Percentiles rank a stretch among this genome's conserved stretches.
Conservation (phyloP, 2,329 filamentous ascomycete species). For the Epichloe uncinata region DNA sequence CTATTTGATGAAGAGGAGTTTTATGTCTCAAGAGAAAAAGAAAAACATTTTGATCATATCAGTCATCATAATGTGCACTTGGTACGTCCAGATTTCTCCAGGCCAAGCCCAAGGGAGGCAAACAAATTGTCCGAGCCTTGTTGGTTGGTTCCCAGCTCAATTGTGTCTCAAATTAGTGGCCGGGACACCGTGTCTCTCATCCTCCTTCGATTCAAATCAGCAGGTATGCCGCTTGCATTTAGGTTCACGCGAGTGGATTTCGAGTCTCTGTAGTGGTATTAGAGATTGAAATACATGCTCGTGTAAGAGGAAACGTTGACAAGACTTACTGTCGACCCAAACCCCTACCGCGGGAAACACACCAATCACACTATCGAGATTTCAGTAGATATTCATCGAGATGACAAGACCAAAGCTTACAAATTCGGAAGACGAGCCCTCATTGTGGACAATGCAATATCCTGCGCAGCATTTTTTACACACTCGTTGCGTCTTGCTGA, state of each 20-base stretch:
- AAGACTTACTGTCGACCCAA: constrained; percentile 14
- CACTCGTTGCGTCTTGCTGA: constrained; percentile 52
- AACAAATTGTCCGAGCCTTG: background rate
- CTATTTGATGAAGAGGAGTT: constrained; percentile 3
- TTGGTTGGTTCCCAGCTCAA: background rate
- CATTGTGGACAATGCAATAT: constrained; percentile 75
- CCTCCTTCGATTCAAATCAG: constrained; percentile 4
- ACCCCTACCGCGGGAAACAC: constrained; percentile 21
- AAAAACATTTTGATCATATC: background rate
- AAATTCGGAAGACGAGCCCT: constrained; percentile 56
- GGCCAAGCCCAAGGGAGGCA: background rate
- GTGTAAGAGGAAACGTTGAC: background rate
- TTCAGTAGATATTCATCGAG: constrained; percentile 16
- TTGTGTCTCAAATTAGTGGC: constrained; percentile 2
- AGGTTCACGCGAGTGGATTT: constrained; percentile 1
- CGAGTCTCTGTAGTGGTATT: background rate
- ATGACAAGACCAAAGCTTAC: constrained; percentile 23
- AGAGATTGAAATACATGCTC: background rate
- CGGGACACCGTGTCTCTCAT: constrained; percentile 7
- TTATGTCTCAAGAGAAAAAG: background rate
- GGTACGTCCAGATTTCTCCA: background rate
- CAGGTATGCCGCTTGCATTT: background rate
- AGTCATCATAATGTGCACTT: constrained; percentile 1
- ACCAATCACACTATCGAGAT: constrained; percentile 30
- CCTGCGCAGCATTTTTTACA: constrained; percentile 64